phyloP scores from a whole-genome alignment of 148 eudicot genomes.

The Amaranthus hypochondriacus region DNA sequence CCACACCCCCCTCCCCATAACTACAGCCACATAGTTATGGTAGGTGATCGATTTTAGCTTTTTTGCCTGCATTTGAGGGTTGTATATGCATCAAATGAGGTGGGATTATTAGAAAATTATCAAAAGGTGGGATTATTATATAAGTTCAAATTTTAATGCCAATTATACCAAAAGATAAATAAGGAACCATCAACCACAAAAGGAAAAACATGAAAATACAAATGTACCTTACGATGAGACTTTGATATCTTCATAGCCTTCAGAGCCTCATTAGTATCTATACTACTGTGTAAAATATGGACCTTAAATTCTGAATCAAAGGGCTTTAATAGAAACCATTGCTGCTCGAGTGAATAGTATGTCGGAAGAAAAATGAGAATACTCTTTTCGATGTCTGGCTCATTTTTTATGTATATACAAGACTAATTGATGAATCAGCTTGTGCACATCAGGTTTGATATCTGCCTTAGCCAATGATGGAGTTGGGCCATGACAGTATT shows the following conservation, averaged over 20 bases:
- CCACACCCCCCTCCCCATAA: too few species aligned
- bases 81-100: too few species aligned
- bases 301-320: conserved; percentile 55
- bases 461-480: conserved; percentile 55
- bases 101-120: too few species aligned
- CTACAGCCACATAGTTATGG: too few species aligned
- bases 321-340: conserved; percentile 69
- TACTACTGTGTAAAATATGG: conserved; percentile 85
- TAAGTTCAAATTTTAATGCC: too few species aligned
- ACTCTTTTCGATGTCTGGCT: conserved; percentile 83
- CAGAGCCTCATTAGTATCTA: conserved; percentile 85
- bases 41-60: too few species aligned
- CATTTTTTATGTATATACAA: conserved; percentile 66
- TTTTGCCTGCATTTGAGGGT: too few species aligned
- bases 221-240: conserved; percentile 80
- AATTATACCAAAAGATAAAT: background rate
- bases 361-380: conserved; percentile 92
- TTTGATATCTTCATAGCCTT: conserved; percentile 77
- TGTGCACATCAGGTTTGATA: conserved; percentile 55
- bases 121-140: too few species aligned
- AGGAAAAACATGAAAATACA: conserved; percentile 5
- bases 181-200: background rate
- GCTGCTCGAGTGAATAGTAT: conserved; percentile 74
- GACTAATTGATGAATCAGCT: conserved; percentile 70
- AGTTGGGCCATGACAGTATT: conserved; percentile 64